Evolutionary conservation across 2,329 filamentous ascomycete species (phyloP), one percentile per base, ranked within the genome.

Genomic region (Colletotrichum horii): DNA sequence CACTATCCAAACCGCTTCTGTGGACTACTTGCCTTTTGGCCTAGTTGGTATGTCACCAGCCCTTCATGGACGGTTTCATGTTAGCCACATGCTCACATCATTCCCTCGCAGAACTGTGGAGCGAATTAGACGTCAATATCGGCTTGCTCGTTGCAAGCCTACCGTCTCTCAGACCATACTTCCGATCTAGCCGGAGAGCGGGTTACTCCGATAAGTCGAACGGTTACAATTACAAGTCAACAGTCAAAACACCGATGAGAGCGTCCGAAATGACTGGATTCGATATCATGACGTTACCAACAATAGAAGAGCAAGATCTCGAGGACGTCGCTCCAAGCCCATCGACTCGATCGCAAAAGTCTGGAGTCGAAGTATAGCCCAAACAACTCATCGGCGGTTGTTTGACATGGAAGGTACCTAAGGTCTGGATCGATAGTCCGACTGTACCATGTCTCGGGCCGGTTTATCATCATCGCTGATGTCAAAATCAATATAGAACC

Each of bases 161-260:
- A 26, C 73, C 73, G 48, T 75, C 69, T 14, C 24, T 75, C 6
- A 66, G 73, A 52, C 73, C 73, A 2, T 75, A 75, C 34, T 75
- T 75, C 56, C 62, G 73, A 73, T 73, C 73, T 14, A 73, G n/a
- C 26, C 62, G 64, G 15, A 38, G 32, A 12, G 26, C 28, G 34
- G 70, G 70, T 16, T 75, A 64, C 30, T 73, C 73, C 11, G 70
- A 68, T 15, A 65, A 73, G n/a, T 64, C 69, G 7, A 67, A 75
- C 14, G 62, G 56, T 8, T 73, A 75, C 22, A 75, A 75, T 9
- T 73, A 68, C 32, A 67, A 64, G 32, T 75, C 73, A 24, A 75
- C 70, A 28, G 43, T 75, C 16, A 64, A 58, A 19, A 75, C 73
- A 16, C 64, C 67, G 3, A 71, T 68, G 22, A 7, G 66, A 19